Percentiles rank a stretch among this genome's conserved stretches.
Conservation (phyloP, 805 yeast genomes). For the Teunomyces cretensis region DNA sequence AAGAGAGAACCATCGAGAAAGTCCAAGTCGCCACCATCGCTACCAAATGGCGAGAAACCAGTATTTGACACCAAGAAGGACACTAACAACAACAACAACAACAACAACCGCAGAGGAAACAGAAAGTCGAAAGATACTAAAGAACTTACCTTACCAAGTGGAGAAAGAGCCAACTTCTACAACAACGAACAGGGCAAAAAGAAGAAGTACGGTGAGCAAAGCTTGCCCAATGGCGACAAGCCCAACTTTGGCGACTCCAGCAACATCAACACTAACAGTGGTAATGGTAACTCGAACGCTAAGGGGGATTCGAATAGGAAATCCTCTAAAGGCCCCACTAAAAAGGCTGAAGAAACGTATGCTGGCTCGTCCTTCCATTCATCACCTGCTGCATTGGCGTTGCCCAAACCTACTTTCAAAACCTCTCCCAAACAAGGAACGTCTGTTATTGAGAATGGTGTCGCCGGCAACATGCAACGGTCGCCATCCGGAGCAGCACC, state of each 20-base stretch:
- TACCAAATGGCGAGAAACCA: slow-evolving; percentile 3
- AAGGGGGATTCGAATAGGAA: not conserved
- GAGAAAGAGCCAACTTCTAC: slow-evolving; percentile 28
- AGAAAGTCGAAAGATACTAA: not conserved
- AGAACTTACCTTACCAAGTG: slow-evolving; percentile 25
- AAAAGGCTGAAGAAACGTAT: slow-evolving; percentile 35
- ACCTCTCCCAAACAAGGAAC: slow-evolving; percentile 21
- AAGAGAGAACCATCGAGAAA: slow-evolving; percentile 1
- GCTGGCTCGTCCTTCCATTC: slow-evolving; percentile 60
- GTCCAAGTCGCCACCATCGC: not conserved
- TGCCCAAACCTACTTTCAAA: slow-evolving; percentile 56
- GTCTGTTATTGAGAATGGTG: not conserved
- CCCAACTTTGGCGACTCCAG: slow-evolving; percentile 23
- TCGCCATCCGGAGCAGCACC: not conserved
- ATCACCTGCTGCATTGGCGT: slow-evolving; percentile 54
- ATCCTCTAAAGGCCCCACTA: slow-evolving; percentile 1
- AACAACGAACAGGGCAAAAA: slow-evolving; percentile 10
- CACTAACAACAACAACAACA: too few species aligned
- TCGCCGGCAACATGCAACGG: not conserved
- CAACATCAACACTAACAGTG: not conserved
- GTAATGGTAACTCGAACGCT: too few species aligned
- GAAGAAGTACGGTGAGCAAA: slow-evolving; percentile 10
- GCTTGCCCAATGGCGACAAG: slow-evolving; percentile 30
- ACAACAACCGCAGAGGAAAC: slow-evolving; percentile 1
- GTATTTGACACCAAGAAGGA: slow-evolving; percentile 6